These are phyloP conservation scores for Asterionellopsis glacialis DNA, from an alignment of 108 stramenopile genomes.

Conservation along the genomic window DNA sequence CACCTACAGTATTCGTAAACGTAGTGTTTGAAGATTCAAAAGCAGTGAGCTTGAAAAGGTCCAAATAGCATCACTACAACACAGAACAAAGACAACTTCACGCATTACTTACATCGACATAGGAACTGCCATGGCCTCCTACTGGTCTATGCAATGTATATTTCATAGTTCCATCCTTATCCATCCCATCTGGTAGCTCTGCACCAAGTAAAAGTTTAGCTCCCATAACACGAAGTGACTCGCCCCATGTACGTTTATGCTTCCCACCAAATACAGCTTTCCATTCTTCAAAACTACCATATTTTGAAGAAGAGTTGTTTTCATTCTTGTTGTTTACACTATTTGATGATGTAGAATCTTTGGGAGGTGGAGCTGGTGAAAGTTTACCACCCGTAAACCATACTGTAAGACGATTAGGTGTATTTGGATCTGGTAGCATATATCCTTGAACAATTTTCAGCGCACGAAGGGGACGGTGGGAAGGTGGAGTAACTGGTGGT, in stretches of 20 bases:
- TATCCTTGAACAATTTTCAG: conserved; percentile 64
- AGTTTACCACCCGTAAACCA: conserved; percentile 77
- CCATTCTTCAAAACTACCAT: conserved; percentile 34
- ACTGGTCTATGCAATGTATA: conserved; percentile 53
- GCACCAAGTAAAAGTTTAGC: conserved; percentile 71
- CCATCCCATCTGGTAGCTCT: conserved; percentile 46
- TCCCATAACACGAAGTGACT: conserved; percentile 38
- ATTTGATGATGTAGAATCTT: conserved; percentile 21
- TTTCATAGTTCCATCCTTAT: conserved; percentile 39
- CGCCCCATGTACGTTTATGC: conserved; percentile 48
- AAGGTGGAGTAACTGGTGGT: too few relatives aligned
- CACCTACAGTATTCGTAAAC: conserved; percentile 3
- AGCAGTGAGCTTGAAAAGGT: too few relatives aligned
- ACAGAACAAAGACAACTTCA: too few relatives aligned
- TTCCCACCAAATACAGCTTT: conserved; percentile 47
- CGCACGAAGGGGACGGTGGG: conserved; percentile 33
- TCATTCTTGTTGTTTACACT: conserved; percentile 28
- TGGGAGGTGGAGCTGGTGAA: conserved; percentile 34
- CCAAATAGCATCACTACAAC: too few relatives aligned
- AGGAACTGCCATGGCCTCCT: conserved; percentile 63
- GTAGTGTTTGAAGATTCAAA: too few relatives aligned
- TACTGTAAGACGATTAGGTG: conserved; percentile 43
- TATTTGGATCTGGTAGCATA: conserved; percentile 52
- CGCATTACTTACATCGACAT: conserved; percentile 33
- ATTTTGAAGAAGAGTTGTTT: too few relatives aligned